Base-by-base conservation (phyloP, 176 grass and related monocot genomes). In the Oryza longistaminata region DNA sequence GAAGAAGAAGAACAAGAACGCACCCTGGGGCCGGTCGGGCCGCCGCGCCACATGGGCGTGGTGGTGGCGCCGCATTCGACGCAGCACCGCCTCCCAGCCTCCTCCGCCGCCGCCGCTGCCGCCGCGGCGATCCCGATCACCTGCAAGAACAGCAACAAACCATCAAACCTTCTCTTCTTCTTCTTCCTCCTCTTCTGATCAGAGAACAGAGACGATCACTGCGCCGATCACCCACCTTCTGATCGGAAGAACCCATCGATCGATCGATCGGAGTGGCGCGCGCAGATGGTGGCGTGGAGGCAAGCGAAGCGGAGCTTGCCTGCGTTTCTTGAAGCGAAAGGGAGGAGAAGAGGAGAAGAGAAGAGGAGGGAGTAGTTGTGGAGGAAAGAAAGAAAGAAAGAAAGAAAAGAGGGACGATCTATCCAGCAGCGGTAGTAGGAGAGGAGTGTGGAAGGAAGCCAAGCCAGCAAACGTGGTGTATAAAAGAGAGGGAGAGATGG, bases 41-140 rank as follows among this genome's bases (percentile, higher is more conserved):
- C 91, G 79, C 94, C 83, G 84, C 94, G 75, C 94, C 94, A 97
- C 61, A 97, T 93, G 66, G 94, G 91, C 50, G 94, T 93, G 35
- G 86, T 78, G 77, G 94, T 97, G 74, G 94, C 88, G 75, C 88
- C 85, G 89, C 94, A 97, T 83, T 92, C 88, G 35, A 93, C 88
- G 80, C 94, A 97, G 79, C 85, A 86, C 66, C 77, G 89, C 72
- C 84, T 71, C 64, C 90, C 89, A 48, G 8, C 64, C 35, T 72
- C 91, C 72, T 7, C 31, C 71, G 66, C 31, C 34, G 34, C 34
- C 34, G 34, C 34, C 34, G 34, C 34, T 4, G 33, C 33, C 33
- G 11, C 31, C 71, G 66, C 31, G 1, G 65, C 68, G 39, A 85
- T 64, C 82, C 68, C 77, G 68, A 82, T 69, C 81, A 81, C 73